Percentiles rank a stretch among this genome's conserved stretches.
These are phyloP conservation scores for Viola odorata DNA, from an alignment of 345 rosid species.

Conservation along the genomic window DNA sequence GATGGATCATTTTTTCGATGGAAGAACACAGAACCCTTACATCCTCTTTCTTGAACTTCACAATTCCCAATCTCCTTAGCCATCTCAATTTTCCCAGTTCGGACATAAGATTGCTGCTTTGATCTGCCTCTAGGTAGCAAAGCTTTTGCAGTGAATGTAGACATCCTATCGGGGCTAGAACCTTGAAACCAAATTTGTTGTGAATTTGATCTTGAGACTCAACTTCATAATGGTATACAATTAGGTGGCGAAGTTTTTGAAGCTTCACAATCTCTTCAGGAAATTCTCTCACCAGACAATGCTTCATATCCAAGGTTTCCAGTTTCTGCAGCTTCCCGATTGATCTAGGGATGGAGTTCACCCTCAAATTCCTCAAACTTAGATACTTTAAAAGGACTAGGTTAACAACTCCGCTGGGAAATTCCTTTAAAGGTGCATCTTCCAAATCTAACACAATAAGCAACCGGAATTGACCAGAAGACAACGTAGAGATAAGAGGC, in stretches of 20 bases:
- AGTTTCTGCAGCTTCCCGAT: constrained; percentile 23
- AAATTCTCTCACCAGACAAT: constrained; percentile 9
- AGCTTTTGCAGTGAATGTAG: constrained; percentile 3
- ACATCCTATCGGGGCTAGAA: constrained; percentile 3
- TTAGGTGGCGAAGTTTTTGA: constrained; percentile 15
- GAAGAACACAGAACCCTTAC: constrained; percentile 8
- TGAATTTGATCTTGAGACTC: neutral
- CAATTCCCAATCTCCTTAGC: constrained; percentile 7
- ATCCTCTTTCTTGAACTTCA: constrained; percentile 5
- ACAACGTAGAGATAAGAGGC: neutral
- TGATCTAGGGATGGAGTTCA: constrained; percentile 11
- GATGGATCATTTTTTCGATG: constrained; percentile 1
- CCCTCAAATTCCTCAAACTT: constrained; percentile 12
- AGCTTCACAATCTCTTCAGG: constrained; percentile 16
- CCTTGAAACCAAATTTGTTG: constrained; percentile 11
- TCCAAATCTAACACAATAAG: constrained; percentile 16
- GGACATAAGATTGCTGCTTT: neutral
- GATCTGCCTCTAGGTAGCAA: constrained; percentile 4
- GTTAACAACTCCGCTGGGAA: constrained; percentile 11
- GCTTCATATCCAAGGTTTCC: constrained; percentile 25
- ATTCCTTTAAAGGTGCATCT: constrained; percentile 15
- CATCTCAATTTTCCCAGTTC: neutral
- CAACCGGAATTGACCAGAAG: constrained; percentile 4
- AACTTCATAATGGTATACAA: constrained; percentile 13
- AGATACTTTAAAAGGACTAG: constrained; percentile 9